Base-by-base conservation (phyloP, 441 rosid genomes). In the Pelargonium cotyledonis region DNA sequence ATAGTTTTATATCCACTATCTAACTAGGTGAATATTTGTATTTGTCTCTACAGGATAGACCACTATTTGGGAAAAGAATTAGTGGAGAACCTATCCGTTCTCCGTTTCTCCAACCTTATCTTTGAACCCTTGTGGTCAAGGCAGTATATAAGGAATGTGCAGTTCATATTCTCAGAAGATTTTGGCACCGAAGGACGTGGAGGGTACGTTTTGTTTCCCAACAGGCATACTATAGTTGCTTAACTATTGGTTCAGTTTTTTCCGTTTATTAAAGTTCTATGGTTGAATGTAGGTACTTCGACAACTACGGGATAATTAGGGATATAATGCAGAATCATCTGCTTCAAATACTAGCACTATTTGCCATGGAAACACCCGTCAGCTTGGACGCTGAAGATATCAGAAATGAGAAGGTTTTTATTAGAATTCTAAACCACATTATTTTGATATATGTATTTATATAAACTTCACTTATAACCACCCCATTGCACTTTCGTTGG, bases 271-370 rank as follows among this genome's bases (percentile, higher is more conserved):
- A 3, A 29, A 29, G 3, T 29, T 29, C 3, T 29, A 29, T 29
- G 31, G 31, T 29, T 29, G 31, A 29, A 29, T 29, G 31, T 29
- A 29, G 31, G 31, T 29, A 78, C 38, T 57, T 65, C 43, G 97
- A 94, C 67, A 77, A 85, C 75, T 91, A 94, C 66, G 97, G 98
- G 47, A 94, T 94, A 73, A 91, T 94, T 70, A 69, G 97, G 65
- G 99, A 94, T 72, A 88, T 94, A 79, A 89, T 89, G 96, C 99
- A 94, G 71, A 91, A 91, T 66, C 99, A 94, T 85, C 89, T 94
- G 63, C 76, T 94, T 75, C 99, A 94, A 86, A 91, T 94, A 72
- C 75, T 94, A 47, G 86, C 96, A 21, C 82, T 94, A 18, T 94
- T 94, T 44, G 97, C 98, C 16, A 94, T 91, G 98, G 98, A 91